Conservation (phyloP, 1,284 basidiomycete species). For the Pseudozyma flocculosa region DNA sequence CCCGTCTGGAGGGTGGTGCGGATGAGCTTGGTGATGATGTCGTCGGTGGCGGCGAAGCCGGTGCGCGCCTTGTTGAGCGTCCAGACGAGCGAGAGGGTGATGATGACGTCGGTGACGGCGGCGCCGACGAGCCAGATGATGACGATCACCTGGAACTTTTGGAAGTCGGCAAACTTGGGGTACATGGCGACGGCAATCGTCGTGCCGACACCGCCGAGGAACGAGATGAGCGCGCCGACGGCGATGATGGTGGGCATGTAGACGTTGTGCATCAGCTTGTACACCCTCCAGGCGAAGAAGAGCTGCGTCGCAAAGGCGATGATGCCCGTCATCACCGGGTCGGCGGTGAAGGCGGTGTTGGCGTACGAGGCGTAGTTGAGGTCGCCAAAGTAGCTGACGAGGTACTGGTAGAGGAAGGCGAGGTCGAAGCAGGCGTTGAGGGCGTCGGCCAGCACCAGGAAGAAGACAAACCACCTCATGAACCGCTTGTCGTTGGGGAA, state of each 20-base stretch:
- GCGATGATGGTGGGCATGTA: conserved; percentile 37
- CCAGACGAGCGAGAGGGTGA: conserved; percentile 42
- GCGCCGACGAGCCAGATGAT: conserved; percentile 50
- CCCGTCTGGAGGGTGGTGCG: conserved; percentile 50
- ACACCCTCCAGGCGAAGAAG: conserved; percentile 55
- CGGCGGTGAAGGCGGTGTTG: conserved; percentile 38
- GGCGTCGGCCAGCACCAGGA: conserved; percentile 38
- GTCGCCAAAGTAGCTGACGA: conserved; percentile 49
- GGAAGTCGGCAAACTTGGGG: conserved; percentile 36
- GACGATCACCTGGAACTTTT: conserved; percentile 51
- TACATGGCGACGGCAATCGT: conserved; percentile 49
- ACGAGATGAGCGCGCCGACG: conserved; percentile 20
- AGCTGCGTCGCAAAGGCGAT: conserved; percentile 46
- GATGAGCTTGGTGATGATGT: conserved; percentile 51
- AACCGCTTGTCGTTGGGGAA: conserved; percentile 45
- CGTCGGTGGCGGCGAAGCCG: conserved; percentile 52
- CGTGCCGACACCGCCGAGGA: conserved; percentile 43
- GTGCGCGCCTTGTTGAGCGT: conserved; percentile 49
- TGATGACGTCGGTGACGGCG: conserved; percentile 45
- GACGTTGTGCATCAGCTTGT: conserved; percentile 42
- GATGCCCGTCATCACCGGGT: conserved; percentile 45
- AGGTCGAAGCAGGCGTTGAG: conserved; percentile 38
- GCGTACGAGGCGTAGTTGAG: conserved; percentile 25
- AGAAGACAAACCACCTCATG: conserved; percentile 46
- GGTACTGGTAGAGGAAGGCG: conserved; percentile 49